phyloP scores from a whole-genome alignment of 2,329 filamentous ascomycete genomes.

The Boeremia exigua region DNA sequence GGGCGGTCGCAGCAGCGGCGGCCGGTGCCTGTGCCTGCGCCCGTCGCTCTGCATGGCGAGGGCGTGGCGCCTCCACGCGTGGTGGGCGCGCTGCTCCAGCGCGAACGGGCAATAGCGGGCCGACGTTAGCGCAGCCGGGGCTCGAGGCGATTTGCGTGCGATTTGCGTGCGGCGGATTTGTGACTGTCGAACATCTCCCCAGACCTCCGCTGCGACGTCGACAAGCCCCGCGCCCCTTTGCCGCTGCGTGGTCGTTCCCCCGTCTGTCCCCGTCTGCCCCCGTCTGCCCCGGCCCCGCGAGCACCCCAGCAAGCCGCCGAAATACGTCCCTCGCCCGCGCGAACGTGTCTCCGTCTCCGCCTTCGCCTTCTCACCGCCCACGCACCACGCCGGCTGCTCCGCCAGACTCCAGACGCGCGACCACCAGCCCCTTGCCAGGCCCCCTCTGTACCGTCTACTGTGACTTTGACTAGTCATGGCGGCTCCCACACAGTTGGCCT shows the following conservation, averaged over 20 bases:
- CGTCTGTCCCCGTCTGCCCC: slow-evolving; percentile 30
- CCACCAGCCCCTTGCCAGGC: slow-evolving; percentile 39
- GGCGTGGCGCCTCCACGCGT: background rate
- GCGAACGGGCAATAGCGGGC: background rate
- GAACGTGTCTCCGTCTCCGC: slow-evolving; percentile 41
- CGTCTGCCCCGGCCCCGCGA: slow-evolving; percentile 26
- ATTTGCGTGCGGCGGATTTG: background rate
- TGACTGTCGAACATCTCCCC: slow-evolving; percentile 15
- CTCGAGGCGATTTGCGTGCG: background rate
- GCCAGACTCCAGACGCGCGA: slow-evolving; percentile 44
- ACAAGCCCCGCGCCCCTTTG: slow-evolving; percentile 30
- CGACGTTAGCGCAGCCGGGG: slow-evolving; percentile 25
- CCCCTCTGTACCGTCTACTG: slow-evolving; percentile 55
- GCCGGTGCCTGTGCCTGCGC: background rate
- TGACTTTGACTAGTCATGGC: slow-evolving; percentile 96
- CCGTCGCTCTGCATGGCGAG: too few species aligned
- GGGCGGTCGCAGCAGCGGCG: background rate
- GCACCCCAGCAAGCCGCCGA: slow-evolving; percentile 17
- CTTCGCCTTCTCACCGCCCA: slow-evolving; percentile 41
- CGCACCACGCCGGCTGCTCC: slow-evolving; percentile 26
- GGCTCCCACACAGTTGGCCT: slow-evolving; percentile 91
- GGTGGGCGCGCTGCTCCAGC: background rate
- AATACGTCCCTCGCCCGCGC: slow-evolving; percentile 36
- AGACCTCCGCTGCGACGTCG: slow-evolving; percentile 19
- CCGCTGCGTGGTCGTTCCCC: slow-evolving; percentile 39